phyloP scores from a whole-genome alignment of 169 alveolate species.

The Plasmodium yoelii region DNA sequence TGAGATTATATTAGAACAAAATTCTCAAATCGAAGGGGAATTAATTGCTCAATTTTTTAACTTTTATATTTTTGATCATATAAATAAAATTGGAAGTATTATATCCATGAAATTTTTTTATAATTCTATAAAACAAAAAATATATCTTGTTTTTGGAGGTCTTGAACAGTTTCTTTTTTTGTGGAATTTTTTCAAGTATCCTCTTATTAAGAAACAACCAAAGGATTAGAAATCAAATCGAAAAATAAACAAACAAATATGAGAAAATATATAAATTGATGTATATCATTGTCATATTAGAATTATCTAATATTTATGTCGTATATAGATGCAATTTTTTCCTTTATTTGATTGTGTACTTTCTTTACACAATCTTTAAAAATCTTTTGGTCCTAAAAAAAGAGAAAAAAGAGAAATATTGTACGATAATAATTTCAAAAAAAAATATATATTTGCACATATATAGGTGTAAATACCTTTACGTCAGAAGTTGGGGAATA shows the following conservation, averaged over 20 bases:
- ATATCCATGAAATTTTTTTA: constrained; percentile 72
- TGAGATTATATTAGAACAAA: background rate
- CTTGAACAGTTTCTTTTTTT: constrained; percentile 68
- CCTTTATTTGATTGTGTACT: constrained; percentile 23
- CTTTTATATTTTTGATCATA: constrained; percentile 52
- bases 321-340: constrained; percentile 15
- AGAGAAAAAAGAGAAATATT: background rate
- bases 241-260: background rate
- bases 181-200: constrained; percentile 62
- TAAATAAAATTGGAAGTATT: constrained; percentile 71
- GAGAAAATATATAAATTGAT: too few species aligned
- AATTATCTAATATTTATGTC: constrained; percentile 32
- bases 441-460: too few species aligned
- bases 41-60: constrained; percentile 45
- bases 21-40: background rate
- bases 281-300: too few species aligned
- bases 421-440: too few species aligned
- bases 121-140: constrained; percentile 17
- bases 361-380: constrained; percentile 54
- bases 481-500: constrained; percentile 28
- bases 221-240: background rate
- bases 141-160: constrained; percentile 65
- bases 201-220: constrained; percentile 15
- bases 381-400: constrained; percentile 41
- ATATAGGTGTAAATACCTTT: constrained; percentile 10